Percentiles rank a stretch among this genome's conserved stretches.
Evolutionary conservation across 352 stramenopile genomes (phyloP).

Genomic region (Phytophthora quininea): DNA sequence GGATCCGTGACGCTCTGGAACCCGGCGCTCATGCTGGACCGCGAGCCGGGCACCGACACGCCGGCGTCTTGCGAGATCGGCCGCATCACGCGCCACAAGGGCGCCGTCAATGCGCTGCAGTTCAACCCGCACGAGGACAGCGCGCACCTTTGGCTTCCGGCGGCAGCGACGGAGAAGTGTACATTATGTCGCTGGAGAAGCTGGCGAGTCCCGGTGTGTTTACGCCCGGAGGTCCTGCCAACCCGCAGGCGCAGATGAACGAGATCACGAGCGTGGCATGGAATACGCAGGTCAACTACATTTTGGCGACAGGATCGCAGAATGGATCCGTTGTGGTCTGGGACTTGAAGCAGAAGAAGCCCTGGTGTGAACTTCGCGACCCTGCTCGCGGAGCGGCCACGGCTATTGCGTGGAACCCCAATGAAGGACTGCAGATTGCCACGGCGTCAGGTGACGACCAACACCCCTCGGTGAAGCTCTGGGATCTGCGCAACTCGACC

Average conservation of each 20-base stretch:
- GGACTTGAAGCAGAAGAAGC: constrained; percentile 98
- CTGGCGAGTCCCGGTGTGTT: constrained; percentile 90
- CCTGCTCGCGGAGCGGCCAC: constrained; percentile 87
- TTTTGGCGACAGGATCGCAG: constrained; percentile 94
- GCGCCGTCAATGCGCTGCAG: constrained; percentile 92
- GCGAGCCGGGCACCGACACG: constrained; percentile 40
- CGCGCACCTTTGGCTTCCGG: constrained; percentile 94
- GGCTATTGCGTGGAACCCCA: constrained; percentile 97
- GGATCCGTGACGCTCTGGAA: constrained; percentile 97
- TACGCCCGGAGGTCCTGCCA: constrained; percentile 76
- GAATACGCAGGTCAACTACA: constrained; percentile 99
- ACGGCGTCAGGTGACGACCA: constrained; percentile 96
- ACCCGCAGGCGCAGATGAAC: constrained; percentile 72
- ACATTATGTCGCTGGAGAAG: constrained; percentile 94
- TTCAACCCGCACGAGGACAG: constrained; percentile 96
- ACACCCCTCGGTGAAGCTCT: constrained; percentile 96
- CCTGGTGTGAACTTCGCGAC: constrained; percentile 97
- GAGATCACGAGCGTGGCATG: constrained; percentile 94
- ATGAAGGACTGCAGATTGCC: constrained; percentile 96
- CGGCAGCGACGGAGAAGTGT: constrained; percentile 94
- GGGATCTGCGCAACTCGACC: constrained; percentile 97
- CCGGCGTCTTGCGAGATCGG: constrained; percentile 70
- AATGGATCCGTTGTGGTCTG: constrained; percentile 97
- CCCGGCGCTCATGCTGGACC: constrained; percentile 87
- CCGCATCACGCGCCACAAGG: constrained; percentile 86